Evolutionary conservation across 441 rosid genomes (phyloP).

Genomic region (Omphalea diandra): DNA sequence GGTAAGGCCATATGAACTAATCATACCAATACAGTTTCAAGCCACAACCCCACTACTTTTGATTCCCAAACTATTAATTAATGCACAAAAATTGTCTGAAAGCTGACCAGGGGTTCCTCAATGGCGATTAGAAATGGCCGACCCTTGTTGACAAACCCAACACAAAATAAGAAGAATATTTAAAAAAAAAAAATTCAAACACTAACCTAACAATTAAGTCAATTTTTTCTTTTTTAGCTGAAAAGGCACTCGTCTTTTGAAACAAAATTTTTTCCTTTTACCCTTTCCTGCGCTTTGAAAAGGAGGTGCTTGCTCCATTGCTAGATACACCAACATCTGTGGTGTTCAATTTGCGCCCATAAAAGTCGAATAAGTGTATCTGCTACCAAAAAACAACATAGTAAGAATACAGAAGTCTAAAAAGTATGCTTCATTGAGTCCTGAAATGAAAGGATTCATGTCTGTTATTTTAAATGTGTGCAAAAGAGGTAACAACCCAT

Average conservation of each 20-base stretch:
- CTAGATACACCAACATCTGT: constrained; percentile 85
- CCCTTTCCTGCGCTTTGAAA: constrained; percentile 71
- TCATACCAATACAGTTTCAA: neutral
- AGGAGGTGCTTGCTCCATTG: constrained; percentile 59
- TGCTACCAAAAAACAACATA: constrained; percentile 30
- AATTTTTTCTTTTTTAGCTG: too few relatives aligned
- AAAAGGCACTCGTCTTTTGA: too few relatives aligned
- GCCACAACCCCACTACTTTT: constrained; percentile 6
- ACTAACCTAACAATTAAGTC: neutral
- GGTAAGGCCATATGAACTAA: neutral
- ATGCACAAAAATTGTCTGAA: neutral
- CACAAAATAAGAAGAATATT: constrained; percentile 14
- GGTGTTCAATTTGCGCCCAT: constrained; percentile 79
- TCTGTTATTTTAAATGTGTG: neutral
- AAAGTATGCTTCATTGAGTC: neutral
- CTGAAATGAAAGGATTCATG: neutral
- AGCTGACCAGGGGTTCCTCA: constrained; percentile 84
- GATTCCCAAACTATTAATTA: constrained; percentile 1
- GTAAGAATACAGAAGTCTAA: neutral
- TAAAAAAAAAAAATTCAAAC: constrained; percentile 10
- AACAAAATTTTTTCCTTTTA: constrained; percentile 27
- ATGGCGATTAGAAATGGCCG: constrained; percentile 82
- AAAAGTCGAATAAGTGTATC: constrained; percentile 87
- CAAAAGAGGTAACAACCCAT: neutral
- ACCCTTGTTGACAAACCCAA: constrained; percentile 56